These are phyloP conservation scores for Antrodiella citrinella DNA, from an alignment of 768 basidiomycete species.

Conservation along the genomic window DNA sequence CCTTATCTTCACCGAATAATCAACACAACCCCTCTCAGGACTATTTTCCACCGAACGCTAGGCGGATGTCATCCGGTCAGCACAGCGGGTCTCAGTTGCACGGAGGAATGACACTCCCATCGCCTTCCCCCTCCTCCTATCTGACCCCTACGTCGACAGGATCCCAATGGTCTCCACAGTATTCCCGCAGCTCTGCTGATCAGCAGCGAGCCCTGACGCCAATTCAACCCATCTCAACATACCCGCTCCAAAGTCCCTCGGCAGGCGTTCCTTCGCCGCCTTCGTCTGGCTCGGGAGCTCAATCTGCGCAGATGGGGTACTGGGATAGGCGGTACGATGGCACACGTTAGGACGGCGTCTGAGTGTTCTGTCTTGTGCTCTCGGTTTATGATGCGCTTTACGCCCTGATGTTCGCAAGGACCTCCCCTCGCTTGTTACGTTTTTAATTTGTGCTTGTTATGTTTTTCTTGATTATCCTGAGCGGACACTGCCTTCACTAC, in stretches of 20 bases:
- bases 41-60: constrained; percentile 20
- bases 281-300: constrained; percentile 13
- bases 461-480: too few relatives aligned
- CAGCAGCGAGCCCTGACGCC: constrained; percentile 11
- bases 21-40: constrained; percentile 21
- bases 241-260: constrained; percentile 19
- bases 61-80: constrained; percentile 17
- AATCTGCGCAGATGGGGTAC: constrained; percentile 9
- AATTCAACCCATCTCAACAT: constrained; percentile 19
- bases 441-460: too few relatives aligned
- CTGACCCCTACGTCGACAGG: neutral
- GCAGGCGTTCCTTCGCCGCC: constrained; percentile 15
- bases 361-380: neutral
- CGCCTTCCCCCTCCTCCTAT: constrained; percentile 21
- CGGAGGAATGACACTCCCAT: constrained; percentile 14
- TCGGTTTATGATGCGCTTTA: neutral
- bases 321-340: constrained; percentile 14
- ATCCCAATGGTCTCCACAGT: constrained; percentile 14
- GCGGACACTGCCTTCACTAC: too few relatives aligned
- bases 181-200: constrained; percentile 12
- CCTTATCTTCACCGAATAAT: constrained; percentile 25
- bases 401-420: neutral
- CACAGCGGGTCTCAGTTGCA: constrained; percentile 16
- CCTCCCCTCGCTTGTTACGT: neutral
- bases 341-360: constrained; percentile 6